These are phyloP conservation scores for Hypoxylon intermedium DNA, from an alignment of 495 filamentous ascomycete genomes.

Conservation along the genomic window DNA sequence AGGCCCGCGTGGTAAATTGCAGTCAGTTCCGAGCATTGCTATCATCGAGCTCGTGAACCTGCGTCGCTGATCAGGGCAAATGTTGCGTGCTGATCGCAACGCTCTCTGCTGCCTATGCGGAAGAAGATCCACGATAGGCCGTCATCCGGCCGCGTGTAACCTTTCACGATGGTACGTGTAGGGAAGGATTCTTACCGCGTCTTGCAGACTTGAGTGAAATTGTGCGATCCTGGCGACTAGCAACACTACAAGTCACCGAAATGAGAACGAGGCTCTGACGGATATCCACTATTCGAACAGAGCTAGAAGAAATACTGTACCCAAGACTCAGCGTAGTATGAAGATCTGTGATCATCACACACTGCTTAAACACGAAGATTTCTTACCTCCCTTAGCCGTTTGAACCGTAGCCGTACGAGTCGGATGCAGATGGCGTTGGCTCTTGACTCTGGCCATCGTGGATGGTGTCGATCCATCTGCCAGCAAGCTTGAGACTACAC, in stretches of 20 bases:
- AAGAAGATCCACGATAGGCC: constrained; percentile 30
- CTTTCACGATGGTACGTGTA: constrained; percentile 5
- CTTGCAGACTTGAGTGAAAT: constrained; percentile 8
- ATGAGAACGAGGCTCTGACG: constrained; percentile 33
- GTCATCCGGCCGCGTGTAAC: constrained; percentile 9
- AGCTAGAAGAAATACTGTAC: constrained; percentile 13
- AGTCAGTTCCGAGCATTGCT: constrained; percentile 13
- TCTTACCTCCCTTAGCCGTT: constrained; percentile 13
- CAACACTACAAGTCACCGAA: constrained; percentile 12
- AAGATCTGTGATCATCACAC: constrained; percentile 18
- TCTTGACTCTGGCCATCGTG: constrained; percentile 11
- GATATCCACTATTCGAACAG: constrained; percentile 23
- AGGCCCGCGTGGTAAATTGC: constrained; percentile 17
- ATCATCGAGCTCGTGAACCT: constrained; percentile 18
- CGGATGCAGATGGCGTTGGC: constrained; percentile 13
- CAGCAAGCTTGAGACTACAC: constrained; percentile 11
- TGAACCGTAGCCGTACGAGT: constrained; percentile 2
- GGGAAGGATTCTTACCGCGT: constrained; percentile 11
- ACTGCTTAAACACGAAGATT: constrained; percentile 26
- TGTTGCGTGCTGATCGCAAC: constrained; percentile 24
- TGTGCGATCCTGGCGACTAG: constrained; percentile 17
- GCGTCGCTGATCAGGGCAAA: constrained; percentile 34
- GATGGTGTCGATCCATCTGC: constrained; percentile 10
- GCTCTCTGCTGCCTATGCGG: constrained; percentile 17
- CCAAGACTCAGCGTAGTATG: constrained; percentile 9